A percentile compares a stretch with the other conserved stretches of the same genome.
phyloP scores from a whole-genome alignment of 225 moss, liverwort and hornwort genomes.

The Physcomitrellopsis africana region DNA sequence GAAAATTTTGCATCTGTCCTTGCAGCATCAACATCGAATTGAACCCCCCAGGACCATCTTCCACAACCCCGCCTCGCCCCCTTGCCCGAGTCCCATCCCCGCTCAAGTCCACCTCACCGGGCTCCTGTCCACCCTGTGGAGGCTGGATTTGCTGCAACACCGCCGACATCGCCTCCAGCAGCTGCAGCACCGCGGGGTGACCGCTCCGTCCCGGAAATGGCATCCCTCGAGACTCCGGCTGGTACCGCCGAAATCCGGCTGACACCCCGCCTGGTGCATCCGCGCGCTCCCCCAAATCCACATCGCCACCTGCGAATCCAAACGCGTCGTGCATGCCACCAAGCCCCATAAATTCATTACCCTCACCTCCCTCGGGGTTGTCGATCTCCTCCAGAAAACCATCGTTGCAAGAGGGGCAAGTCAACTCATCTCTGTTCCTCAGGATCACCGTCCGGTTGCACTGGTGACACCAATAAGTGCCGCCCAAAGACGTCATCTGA shows the following conservation, averaged over 20 bases:
- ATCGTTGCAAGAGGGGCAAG: constrained; percentile 71
- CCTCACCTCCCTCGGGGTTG: constrained; percentile 42
- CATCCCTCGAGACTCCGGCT: constrained; percentile 48
- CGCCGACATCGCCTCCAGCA: constrained; percentile 94
- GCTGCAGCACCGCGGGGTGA: constrained; percentile 77
- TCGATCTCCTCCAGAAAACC: constrained; percentile 79
- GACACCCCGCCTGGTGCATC: constrained; percentile 58
- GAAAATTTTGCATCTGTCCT: constrained; percentile 92
- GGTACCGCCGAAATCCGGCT: constrained; percentile 74
- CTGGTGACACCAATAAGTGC: constrained; percentile 91
- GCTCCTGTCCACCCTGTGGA: constrained; percentile 49
- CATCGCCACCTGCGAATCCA: constrained; percentile 56
- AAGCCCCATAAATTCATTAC: constrained; percentile 49
- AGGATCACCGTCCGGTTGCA: constrained; percentile 74
- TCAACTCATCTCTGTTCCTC: constrained; percentile 64
- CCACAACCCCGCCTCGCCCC: constrained; percentile 31
- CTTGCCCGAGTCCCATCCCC: constrained; percentile 45
- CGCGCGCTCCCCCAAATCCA: constrained; percentile 40
- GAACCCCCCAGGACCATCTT: constrained; percentile 39
- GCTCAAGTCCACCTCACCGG: constrained; percentile 49
- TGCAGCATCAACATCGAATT: constrained; percentile 92
- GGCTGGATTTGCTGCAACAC: constrained; percentile 91
- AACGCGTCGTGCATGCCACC: constrained; percentile 45
- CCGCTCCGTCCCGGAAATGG: constrained; percentile 44
- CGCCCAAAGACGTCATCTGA: constrained; percentile 91